Base-by-base conservation (phyloP, 202 grass and related monocot genomes). In the Cymbopogon flexuosus region DNA sequence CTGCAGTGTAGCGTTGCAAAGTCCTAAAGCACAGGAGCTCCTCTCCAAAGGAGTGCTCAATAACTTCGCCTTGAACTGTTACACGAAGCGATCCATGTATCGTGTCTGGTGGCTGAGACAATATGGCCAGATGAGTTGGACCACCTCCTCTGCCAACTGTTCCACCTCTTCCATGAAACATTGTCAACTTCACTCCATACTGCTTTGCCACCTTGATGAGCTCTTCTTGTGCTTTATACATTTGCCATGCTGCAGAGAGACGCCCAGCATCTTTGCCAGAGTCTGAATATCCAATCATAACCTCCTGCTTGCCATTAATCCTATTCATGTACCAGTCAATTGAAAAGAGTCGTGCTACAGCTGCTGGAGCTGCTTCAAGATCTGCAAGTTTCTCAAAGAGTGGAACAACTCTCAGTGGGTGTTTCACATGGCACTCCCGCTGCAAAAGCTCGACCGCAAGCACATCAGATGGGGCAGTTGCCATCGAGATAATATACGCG, bases 251-350 rank as follows among this genome's bases (percentile, higher is more conserved):
- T 72, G 96, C 96, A 86, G 96, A 89, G 21, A 98, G 83, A 81
- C 96, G 92, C 8, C 96, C 96, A 5, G 96, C 96, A 54, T 98
- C 96, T 89, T 98, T 98, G 10, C 96, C 96, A 6, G 92, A 98
- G 79, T 98, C 96, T 41, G 96, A 98, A 65, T 98, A 98, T 76
- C 96, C 96, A 75, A 98, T 91, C 96, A 98, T 98, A 40, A 98
- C 96, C 84, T 99, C 96, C 78, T 96, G 96, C 66, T 99, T 99
- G 60, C 96, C 92, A 34, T 88, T 90, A 41, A 99, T 99, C 73
- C 96, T 90, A 71, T 91, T 88, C 88, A 84, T 93, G 76, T 99
- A 99, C 84, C 92, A 99, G 71, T 99, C 92, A 78, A 99, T 93
- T 33, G 92, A 93, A 80, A 99, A 99, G 65, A 99, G 83, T 76